Conservation (phyloP, 148 eudicot species). For the Oxyria digyna region DNA sequence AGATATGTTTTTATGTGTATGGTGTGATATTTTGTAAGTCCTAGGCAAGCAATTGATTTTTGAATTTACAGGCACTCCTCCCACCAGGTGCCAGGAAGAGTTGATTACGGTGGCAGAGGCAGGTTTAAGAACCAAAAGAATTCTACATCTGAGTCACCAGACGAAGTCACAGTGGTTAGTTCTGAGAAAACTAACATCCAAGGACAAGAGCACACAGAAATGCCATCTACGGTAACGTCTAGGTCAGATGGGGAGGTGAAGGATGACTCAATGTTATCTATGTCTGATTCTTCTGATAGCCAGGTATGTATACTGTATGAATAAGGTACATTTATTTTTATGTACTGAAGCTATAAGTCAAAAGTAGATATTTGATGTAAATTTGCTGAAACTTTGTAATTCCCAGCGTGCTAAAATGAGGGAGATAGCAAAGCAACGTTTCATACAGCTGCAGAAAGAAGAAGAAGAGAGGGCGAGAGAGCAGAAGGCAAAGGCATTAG, state of each 20-base stretch:
- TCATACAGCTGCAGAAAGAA: conserved; percentile 65
- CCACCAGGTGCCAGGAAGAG: conserved; percentile 35
- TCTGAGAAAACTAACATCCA: conserved; percentile 22
- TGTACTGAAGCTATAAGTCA: neutral
- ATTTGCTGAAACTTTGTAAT: conserved; percentile 5
- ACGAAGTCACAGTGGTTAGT: conserved; percentile 19
- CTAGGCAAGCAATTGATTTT: conserved; percentile 13
- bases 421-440: conserved; percentile 81
- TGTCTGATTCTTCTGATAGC: conserved; percentile 35
- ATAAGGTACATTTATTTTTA: neutral
- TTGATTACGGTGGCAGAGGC: conserved; percentile 37
- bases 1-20: too few relatives aligned
- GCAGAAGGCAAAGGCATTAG: conserved; percentile 89
- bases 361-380: neutral
- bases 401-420: conserved; percentile 72
- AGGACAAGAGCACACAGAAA: conserved; percentile 9
- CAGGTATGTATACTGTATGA: too few relatives aligned
- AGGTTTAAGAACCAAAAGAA: conserved; percentile 25
- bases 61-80: conserved; percentile 39
- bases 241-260: conserved; percentile 20
- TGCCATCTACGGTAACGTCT: conserved; percentile 8
- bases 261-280: conserved; percentile 22
- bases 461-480: conserved; percentile 74
- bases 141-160: conserved; percentile 12
- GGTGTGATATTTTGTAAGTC: too few relatives aligned